Percentiles rank a stretch among this genome's conserved stretches.
Evolutionary conservation across 768 basidiomycete species (phyloP).

Genomic region (Leucogyrophana mollusca): DNA sequence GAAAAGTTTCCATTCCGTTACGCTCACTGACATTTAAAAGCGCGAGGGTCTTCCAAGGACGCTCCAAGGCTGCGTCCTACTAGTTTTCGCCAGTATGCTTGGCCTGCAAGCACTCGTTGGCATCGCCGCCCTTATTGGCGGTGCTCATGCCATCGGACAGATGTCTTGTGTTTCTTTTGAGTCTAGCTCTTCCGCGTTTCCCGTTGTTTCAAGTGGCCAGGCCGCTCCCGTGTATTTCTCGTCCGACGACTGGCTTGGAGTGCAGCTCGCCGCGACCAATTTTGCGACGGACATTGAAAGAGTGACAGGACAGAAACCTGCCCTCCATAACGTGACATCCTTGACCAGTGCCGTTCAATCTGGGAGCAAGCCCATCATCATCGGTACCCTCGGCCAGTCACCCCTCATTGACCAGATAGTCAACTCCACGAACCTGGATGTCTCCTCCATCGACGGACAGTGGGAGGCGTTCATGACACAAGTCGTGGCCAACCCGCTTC

Average conservation of each 20-base stretch:
- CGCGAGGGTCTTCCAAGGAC: not conserved
- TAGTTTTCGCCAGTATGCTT: slow-evolving; percentile 4
- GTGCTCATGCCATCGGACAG: slow-evolving; percentile 46
- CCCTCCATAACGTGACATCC: slow-evolving; percentile 50
- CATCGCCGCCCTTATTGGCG: not conserved
- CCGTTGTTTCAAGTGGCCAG: slow-evolving; percentile 42
- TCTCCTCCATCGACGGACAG: slow-evolving; percentile 55
- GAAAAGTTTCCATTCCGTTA: not conserved
- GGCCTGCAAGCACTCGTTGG: slow-evolving; percentile 12
- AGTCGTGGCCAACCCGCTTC: slow-evolving; percentile 53
- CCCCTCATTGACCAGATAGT: slow-evolving; percentile 52
- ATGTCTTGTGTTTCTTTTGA: slow-evolving; percentile 46
- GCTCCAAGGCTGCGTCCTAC: not conserved
- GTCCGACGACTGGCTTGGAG: slow-evolving; percentile 60
- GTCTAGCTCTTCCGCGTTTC: slow-evolving; percentile 32
- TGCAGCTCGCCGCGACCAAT: slow-evolving; percentile 57
- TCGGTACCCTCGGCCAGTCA: slow-evolving; percentile 63
- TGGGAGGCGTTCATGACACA: slow-evolving; percentile 65
- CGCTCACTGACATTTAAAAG: not conserved
- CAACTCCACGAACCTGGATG: slow-evolving; percentile 51
- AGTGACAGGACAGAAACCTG: slow-evolving; percentile 54
- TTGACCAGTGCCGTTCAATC: slow-evolving; percentile 14
- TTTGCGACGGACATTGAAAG: slow-evolving; percentile 61
- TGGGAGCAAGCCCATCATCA: slow-evolving; percentile 47
- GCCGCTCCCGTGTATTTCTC: slow-evolving; percentile 52